Evolutionary conservation across 768 basidiomycete species (phyloP).

Genomic region (Russula vinacea): DNA sequence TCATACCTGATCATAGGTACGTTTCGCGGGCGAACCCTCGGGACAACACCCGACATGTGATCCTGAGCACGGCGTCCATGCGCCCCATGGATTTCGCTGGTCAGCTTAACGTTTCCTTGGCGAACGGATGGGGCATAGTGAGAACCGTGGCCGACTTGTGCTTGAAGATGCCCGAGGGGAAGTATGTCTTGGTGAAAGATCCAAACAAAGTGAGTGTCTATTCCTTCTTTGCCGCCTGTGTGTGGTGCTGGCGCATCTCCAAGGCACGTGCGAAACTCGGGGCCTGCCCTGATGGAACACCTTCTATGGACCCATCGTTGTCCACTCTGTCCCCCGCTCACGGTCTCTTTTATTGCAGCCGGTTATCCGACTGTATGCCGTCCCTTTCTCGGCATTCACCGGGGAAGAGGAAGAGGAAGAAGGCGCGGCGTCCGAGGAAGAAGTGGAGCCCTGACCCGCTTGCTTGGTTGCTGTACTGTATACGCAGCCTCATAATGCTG

Average conservation of each 20-base stretch:
- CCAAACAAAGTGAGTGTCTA: conserved; percentile 80
- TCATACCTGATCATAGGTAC: conserved; percentile 53
- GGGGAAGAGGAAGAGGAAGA: conserved; percentile 70
- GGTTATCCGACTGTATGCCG: conserved; percentile 88
- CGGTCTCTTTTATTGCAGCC: conserved; percentile 52
- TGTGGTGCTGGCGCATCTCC: conserved; percentile 5
- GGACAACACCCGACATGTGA: conserved; percentile 93
- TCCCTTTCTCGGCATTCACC: conserved; percentile 85
- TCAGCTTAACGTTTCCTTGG: conserved; percentile 91
- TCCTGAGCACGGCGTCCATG: conserved; percentile 91
- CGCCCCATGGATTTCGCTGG: conserved; percentile 91
- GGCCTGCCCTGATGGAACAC: background rate
- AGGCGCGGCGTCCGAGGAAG: conserved; percentile 44
- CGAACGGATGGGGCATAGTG: conserved; percentile 99
- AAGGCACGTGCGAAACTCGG: background rate
- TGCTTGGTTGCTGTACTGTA: conserved; percentile 3
- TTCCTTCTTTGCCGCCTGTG: conserved; percentile 11
- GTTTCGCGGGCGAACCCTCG: conserved; percentile 92
- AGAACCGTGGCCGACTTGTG: conserved; percentile 91
- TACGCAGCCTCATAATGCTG: conserved; percentile 6
- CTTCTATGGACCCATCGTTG: too few species aligned
- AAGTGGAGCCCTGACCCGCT: conserved; percentile 35
- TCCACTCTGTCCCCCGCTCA: conserved; percentile 24
- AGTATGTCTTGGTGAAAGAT: conserved; percentile 95
- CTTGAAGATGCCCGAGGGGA: conserved; percentile 97